A percentile compares a stretch with the other conserved stretches of the same genome.
These are phyloP conservation scores for Acanthamoeba rhysodes DNA, from an alignment of 208 protist genomes.

Conservation along the genomic window DNA sequence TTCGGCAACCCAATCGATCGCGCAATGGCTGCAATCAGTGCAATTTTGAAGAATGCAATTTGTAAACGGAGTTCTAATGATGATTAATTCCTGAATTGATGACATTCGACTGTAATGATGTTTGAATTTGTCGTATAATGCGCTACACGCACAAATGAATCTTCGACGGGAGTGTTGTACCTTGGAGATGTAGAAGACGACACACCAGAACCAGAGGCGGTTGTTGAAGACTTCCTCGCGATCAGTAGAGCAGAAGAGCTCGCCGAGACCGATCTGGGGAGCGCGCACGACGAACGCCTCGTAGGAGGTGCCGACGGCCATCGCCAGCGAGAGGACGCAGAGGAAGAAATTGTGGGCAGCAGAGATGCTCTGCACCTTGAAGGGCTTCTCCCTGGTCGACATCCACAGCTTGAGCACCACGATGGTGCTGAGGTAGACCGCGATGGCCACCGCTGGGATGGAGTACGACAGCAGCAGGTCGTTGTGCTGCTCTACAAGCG, in stretches of 20 bases:
- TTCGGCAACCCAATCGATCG: too few relatives aligned
- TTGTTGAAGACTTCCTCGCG: constrained; percentile 30
- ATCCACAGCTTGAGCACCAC: constrained; percentile 11
- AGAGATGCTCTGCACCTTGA: constrained; percentile 33
- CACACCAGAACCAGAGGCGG: constrained; percentile 53
- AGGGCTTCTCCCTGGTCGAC: constrained; percentile 38
- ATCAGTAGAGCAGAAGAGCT: constrained; percentile 39
- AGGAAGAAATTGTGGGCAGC: constrained; percentile 59
- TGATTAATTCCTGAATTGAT: too few relatives aligned
- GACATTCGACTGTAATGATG: too few relatives aligned
- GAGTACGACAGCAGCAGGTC: background rate
- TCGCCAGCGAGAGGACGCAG: constrained; percentile 29
- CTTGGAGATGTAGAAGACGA: constrained; percentile 67
- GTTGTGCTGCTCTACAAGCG: constrained; percentile 25
- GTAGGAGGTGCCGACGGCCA: constrained; percentile 32
- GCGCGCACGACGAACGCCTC: constrained; percentile 39
- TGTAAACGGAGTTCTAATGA: too few relatives aligned
- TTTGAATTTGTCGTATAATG: background rate
- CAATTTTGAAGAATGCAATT: too few relatives aligned
- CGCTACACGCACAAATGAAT: background rate
- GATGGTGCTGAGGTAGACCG: constrained; percentile 30
- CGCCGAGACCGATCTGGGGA: background rate
- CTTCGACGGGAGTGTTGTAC: background rate
- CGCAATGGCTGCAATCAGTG: too few relatives aligned
- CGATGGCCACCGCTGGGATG: constrained; percentile 22